A percentile compares a stretch with the other conserved stretches of the same genome.
phyloP scores from a whole-genome alignment of 225 moss, liverwort and hornwort species.

The Bryum argenteum region DNA sequence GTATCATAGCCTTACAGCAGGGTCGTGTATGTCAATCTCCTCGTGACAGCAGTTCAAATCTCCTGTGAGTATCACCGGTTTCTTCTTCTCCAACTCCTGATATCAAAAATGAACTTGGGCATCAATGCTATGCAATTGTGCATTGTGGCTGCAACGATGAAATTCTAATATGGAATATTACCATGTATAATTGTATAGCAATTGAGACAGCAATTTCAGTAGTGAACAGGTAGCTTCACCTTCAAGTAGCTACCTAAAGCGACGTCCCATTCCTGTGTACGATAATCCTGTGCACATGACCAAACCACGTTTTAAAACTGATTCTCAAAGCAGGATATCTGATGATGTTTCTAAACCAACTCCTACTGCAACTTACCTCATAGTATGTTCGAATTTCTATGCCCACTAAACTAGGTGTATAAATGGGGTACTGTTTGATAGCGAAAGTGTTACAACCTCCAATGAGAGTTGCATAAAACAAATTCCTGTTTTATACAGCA shows the following conservation, averaged over 20 bases:
- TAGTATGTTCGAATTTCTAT: not conserved
- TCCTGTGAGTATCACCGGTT: conserved; percentile 89
- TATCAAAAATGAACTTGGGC: not conserved
- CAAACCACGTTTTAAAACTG: conserved; percentile 1
- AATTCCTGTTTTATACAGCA: too few species aligned
- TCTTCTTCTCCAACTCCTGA: conserved; percentile 83
- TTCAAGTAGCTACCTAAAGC: conserved; percentile 73
- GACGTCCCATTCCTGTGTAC: conserved; percentile 86
- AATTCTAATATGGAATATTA: not conserved
- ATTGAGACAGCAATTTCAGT: not conserved
- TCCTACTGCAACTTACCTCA: not conserved
- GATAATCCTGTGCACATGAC: conserved; percentile 59
- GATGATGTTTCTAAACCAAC: not conserved
- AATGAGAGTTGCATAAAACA: too few species aligned
- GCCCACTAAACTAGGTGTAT: not conserved
- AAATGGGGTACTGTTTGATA: too few species aligned
- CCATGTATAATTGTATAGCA: not conserved
- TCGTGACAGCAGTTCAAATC: conserved; percentile 89
- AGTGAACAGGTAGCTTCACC: conserved; percentile 37
- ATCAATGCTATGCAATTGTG: conserved; percentile 18
- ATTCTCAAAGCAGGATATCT: conserved; percentile 18
- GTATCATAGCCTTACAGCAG: conserved; percentile 50
- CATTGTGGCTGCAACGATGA: not conserved
- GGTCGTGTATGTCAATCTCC: conserved; percentile 81
- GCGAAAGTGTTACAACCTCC: too few species aligned